Evolutionary conservation across 176 grass and related monocot genomes (phyloP).

Genomic region (Olyra latifolia): DNA sequence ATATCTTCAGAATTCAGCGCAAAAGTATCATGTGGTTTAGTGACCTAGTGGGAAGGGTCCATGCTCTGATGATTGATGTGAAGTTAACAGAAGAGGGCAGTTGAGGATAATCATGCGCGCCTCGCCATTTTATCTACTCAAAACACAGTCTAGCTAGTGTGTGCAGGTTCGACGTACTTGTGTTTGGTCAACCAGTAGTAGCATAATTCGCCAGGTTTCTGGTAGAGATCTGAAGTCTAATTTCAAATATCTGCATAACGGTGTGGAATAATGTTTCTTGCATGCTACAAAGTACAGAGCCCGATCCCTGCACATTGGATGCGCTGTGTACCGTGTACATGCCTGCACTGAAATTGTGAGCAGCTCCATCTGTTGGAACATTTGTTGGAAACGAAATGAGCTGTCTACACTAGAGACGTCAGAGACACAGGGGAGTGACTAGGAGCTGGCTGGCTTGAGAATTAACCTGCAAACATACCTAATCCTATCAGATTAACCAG

Average conservation of each 20-base stretch:
- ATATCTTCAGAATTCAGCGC: background rate
- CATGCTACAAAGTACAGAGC: background rate
- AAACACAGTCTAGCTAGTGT: background rate
- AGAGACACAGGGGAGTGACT: background rate
- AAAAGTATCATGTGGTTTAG: background rate
- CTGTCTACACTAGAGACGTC: background rate
- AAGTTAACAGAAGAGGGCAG: background rate
- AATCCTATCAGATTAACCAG: background rate
- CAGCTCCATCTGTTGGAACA: background rate
- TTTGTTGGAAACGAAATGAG: background rate
- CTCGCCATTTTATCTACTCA: background rate
- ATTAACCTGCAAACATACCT: background rate
- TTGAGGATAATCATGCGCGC: background rate
- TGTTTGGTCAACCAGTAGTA: background rate
- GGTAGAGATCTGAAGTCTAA: background rate
- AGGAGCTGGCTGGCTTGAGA: background rate
- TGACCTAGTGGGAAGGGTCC: no score
- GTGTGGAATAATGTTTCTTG: background rate
- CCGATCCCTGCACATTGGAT: background rate
- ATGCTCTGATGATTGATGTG: background rate
- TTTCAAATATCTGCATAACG: background rate
- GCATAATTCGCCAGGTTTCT: background rate
- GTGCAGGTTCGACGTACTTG: background rate
- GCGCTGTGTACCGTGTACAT: no score
- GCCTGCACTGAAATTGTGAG: background rate